Percentiles rank a stretch among this genome's conserved stretches.
Conservation (phyloP, 306 rosid species). For the Amphicarpaea edgeworthii region DNA sequence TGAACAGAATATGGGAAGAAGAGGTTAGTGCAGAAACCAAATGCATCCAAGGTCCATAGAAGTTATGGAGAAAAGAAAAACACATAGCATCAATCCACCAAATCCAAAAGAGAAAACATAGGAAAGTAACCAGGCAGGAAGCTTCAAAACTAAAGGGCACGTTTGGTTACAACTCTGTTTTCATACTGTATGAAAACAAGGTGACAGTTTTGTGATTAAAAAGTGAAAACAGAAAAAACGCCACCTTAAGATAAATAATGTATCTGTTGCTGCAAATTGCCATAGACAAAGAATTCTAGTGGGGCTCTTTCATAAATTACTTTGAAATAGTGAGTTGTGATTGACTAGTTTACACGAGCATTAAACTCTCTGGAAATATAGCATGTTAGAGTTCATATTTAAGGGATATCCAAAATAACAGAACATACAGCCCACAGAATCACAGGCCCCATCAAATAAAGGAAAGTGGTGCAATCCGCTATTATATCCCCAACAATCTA, state of each 20-base stretch:
- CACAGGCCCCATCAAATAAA: not conserved
- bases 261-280: conserved; percentile 19
- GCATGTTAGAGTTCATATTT: not conserved
- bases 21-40: not conserved
- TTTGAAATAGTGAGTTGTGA: too few species aligned
- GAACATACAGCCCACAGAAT: not conserved
- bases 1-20: not conserved
- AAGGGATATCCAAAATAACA: conserved; percentile 15
- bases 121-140: not conserved
- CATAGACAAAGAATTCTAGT: not conserved
- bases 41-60: not conserved
- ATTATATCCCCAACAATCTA: conserved; percentile 1
- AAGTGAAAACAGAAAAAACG: too few species aligned
- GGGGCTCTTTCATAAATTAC: not conserved
- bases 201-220: too few species aligned
- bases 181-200: too few species aligned
- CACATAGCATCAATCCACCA: conserved; percentile 10
- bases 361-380: conserved; percentile 24
- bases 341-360: too few species aligned
- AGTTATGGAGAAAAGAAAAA: conserved; percentile 3
- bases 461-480: conserved; percentile 21
- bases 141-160: not conserved
- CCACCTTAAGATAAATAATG: not conserved
- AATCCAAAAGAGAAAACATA: not conserved
- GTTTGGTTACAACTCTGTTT: too few species aligned